These are phyloP conservation scores for Candida glucosophila DNA, from an alignment of 1,139 yeast genomes.

Conservation along the genomic window DNA sequence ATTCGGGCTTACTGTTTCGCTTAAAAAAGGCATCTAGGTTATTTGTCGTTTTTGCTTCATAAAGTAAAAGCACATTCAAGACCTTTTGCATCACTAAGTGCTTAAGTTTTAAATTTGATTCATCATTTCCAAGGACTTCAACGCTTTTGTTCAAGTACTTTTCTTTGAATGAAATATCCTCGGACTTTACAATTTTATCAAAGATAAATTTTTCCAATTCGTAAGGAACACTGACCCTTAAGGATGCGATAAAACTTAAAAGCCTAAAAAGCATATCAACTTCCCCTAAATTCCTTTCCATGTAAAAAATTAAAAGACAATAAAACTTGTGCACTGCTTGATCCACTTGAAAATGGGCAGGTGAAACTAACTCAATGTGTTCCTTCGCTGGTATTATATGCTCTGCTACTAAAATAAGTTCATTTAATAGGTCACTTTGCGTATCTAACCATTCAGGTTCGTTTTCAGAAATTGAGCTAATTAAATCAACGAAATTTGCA, in stretches of 20 bases:
- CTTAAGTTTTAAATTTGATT: slow-evolving; percentile 42
- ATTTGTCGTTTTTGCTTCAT: slow-evolving; percentile 48
- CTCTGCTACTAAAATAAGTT: slow-evolving; percentile 37
- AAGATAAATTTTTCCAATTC: slow-evolving; percentile 52
- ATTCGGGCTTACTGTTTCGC: slow-evolving; percentile 29
- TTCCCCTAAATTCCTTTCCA: slow-evolving; percentile 26
- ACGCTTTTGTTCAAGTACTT: slow-evolving; percentile 46
- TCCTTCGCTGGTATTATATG: slow-evolving; percentile 34
- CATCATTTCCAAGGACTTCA: slow-evolving; percentile 35
- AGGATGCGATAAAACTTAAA: slow-evolving; percentile 39
- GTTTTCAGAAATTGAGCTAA: slow-evolving; percentile 42
- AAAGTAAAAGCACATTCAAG: slow-evolving; percentile 58
- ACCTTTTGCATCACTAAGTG: slow-evolving; percentile 56
- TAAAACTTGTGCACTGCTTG: slow-evolving; percentile 65
- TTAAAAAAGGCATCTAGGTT: slow-evolving; percentile 42
- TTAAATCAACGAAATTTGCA: slow-evolving; percentile 63
- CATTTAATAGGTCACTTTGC: slow-evolving; percentile 43
- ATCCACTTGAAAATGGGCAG: slow-evolving; percentile 64
- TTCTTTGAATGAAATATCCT: slow-evolving; percentile 39
- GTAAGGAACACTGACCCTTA: slow-evolving; percentile 39
- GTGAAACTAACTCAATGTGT: slow-evolving; percentile 42
- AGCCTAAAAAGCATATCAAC: slow-evolving; percentile 35
- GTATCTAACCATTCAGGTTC: slow-evolving; percentile 57
- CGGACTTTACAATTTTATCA: slow-evolving; percentile 43
- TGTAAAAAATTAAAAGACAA: slow-evolving; percentile 38